These are phyloP conservation scores for Globisporangium takayamanum DNA, from an alignment of 352 stramenopile genomes.

Conservation along the genomic window DNA sequence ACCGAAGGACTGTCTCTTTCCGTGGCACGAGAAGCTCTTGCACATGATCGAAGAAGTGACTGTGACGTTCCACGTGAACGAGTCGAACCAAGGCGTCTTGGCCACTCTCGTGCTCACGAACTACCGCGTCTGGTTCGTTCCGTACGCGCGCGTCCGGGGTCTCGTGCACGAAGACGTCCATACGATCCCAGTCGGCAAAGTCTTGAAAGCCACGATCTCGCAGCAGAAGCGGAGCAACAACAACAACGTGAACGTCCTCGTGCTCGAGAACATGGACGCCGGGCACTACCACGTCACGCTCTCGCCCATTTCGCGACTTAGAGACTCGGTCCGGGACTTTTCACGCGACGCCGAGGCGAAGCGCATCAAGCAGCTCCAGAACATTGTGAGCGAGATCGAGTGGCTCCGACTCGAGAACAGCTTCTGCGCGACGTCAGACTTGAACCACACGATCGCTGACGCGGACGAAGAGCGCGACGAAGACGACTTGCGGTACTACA, in stretches of 20 bases:
- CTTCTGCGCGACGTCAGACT: slow-evolving; percentile 68
- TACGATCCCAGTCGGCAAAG: slow-evolving; percentile 72
- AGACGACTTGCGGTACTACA: slow-evolving; percentile 53
- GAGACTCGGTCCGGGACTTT: slow-evolving; percentile 62
- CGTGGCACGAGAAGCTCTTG: slow-evolving; percentile 77
- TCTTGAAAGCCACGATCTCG: slow-evolving; percentile 67
- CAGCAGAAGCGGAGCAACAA: slow-evolving; percentile 82
- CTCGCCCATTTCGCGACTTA: slow-evolving; percentile 63
- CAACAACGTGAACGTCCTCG: slow-evolving; percentile 62
- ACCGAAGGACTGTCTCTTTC: slow-evolving; percentile 72
- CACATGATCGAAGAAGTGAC: slow-evolving; percentile 85
- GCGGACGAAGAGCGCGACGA: slow-evolving; percentile 51
- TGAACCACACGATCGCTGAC: slow-evolving; percentile 56
- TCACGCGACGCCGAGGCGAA: slow-evolving; percentile 70
- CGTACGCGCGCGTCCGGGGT: slow-evolving; percentile 65
- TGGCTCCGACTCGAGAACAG: slow-evolving; percentile 83
- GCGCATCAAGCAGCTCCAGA: slow-evolving; percentile 70
- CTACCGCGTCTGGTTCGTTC: slow-evolving; percentile 82
- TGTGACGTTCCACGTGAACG: slow-evolving; percentile 85
- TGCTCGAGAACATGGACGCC: slow-evolving; percentile 84
- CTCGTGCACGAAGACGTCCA: slow-evolving; percentile 82
- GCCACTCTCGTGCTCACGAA: slow-evolving; percentile 77
- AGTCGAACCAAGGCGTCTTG: slow-evolving; percentile 78
- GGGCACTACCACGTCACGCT: slow-evolving; percentile 82
- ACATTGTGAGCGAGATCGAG: slow-evolving; percentile 77